These are phyloP conservation scores for Coemansia sp. DNA, from an alignment of 192 early-diverging fungal species.

Conservation along the genomic window DNA sequence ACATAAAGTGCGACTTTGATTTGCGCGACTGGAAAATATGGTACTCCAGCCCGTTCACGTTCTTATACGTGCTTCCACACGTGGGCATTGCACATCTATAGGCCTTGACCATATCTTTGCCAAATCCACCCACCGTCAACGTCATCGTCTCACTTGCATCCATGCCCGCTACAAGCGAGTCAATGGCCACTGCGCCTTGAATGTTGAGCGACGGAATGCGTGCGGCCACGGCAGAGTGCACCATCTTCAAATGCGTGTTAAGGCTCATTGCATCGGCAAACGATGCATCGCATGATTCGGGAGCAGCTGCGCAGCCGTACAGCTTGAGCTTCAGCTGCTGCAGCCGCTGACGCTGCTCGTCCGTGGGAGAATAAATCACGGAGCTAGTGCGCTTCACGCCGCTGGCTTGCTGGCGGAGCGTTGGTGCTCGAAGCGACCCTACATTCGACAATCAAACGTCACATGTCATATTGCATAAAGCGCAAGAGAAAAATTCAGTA, in stretches of 20 bases:
- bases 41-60: constrained; percentile 81
- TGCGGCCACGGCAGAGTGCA: constrained; percentile 33
- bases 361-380: constrained; percentile 48
- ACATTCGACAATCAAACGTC: not conserved
- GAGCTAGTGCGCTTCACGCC: constrained; percentile 49
- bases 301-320: constrained; percentile 50
- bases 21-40: constrained; percentile 65
- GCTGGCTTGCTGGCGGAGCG: constrained; percentile 9
- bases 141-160: constrained; percentile 1
- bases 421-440: constrained; percentile 3
- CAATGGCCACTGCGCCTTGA: not conserved
- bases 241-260: constrained; percentile 46
- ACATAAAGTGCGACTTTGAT: constrained; percentile 30
- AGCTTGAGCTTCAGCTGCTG: constrained; percentile 43
- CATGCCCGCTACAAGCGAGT: not conserved
- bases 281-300: constrained; percentile 32
- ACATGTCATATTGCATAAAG: constrained; percentile 4
- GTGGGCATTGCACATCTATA: constrained; percentile 65
- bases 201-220: constrained; percentile 41
- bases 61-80: constrained; percentile 74
- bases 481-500: not conserved
- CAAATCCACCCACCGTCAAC: constrained; percentile 2
- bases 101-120: constrained; percentile 35
- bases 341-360: constrained; percentile 51
- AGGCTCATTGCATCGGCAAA: constrained; percentile 45